A percentile compares a stretch with the other conserved stretches of the same genome.
Evolutionary conservation across 2,329 filamentous ascomycete species (phyloP).

Genomic region (Macroventuria anomochaeta): DNA sequence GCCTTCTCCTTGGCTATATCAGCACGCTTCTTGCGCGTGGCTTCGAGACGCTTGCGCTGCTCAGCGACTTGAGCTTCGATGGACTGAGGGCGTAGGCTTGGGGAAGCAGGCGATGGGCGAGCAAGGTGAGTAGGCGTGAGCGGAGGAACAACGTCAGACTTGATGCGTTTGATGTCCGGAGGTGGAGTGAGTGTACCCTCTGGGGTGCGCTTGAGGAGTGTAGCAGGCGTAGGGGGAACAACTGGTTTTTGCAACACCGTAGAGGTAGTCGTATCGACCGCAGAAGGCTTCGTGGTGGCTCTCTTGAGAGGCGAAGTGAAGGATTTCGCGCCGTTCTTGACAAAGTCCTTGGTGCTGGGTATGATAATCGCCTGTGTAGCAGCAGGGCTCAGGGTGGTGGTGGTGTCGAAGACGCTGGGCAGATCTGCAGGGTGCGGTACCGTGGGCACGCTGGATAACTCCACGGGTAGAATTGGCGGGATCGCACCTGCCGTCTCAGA

Average conservation of each 20-base stretch:
- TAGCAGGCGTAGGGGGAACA: background rate
- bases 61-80: constrained; percentile 23
- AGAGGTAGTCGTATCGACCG: constrained; percentile 2
- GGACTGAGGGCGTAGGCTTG: constrained; percentile 5
- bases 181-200: constrained; percentile 7
- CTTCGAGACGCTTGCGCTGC: constrained; percentile 26
- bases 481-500: background rate
- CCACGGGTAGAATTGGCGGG: background rate
- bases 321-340: background rate
- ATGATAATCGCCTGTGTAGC: background rate
- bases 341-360: background rate
- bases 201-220: background rate
- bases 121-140: background rate
- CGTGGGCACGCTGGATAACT: background rate
- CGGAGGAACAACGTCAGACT: background rate
- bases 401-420: background rate
- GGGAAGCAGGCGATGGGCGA: constrained; percentile 1
- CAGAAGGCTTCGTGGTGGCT: background rate
- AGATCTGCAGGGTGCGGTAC: background rate
- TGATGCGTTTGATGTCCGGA: constrained; percentile 21
- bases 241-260: constrained; percentile 1
- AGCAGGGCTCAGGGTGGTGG: background rate
- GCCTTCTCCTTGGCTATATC: constrained; percentile 26
- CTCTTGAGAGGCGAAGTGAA: constrained; percentile 3
- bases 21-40: constrained; percentile 21